Conservation (phyloP, 176 grass and related monocot species). For the Themeda triandra region DNA sequence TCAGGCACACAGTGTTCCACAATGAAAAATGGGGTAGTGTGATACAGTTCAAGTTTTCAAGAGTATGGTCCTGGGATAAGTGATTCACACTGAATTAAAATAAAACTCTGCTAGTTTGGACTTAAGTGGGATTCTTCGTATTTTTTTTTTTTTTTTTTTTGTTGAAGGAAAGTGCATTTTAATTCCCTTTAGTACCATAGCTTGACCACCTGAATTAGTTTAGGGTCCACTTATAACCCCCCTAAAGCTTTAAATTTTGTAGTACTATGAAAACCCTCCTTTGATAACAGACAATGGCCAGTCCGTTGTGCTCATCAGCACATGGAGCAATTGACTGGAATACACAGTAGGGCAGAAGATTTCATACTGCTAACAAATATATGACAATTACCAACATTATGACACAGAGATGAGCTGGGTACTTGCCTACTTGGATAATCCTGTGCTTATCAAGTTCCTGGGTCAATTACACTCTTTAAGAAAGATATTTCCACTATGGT, state of each 20-base stretch:
- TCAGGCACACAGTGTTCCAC: background rate
- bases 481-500: background rate
- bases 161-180: background rate
- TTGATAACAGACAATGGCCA: background rate
- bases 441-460: background rate
- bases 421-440: background rate
- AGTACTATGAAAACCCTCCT: background rate
- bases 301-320: background rate
- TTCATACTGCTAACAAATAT: background rate
- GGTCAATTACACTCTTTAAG: background rate
- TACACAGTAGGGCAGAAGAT: background rate
- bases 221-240: background rate
- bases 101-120: background rate
- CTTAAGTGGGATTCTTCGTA: background rate
- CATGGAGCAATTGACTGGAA: background rate
- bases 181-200: background rate
- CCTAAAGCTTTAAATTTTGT: background rate
- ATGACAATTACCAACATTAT: background rate
- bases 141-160: background rate
- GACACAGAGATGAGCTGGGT: background rate
- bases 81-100: background rate
- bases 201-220: background rate
- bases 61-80: background rate
- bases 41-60: too few species aligned
- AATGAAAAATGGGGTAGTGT: background rate